Evolutionary conservation across 257 asterid genomes (phyloP).

Genomic region (Forsythia viridissima): DNA sequence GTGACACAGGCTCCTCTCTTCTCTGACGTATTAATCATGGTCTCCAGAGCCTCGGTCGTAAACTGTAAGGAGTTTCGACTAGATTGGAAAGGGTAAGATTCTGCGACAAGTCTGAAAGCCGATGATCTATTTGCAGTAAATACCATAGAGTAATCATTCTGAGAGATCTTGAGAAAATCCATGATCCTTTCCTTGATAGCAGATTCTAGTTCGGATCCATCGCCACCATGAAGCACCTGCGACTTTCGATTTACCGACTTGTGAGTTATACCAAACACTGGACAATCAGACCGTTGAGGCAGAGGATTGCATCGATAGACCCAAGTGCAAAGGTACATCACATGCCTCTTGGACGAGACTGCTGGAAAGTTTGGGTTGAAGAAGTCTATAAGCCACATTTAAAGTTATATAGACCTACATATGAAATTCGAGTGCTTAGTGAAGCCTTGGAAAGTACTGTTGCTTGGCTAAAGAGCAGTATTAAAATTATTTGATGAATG

Average conservation of each 20-base stretch:
- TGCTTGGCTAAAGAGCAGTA: no score
- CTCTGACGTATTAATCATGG: slow-evolving; percentile 57
- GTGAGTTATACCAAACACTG: slow-evolving; percentile 50
- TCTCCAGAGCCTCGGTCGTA: slow-evolving; percentile 87
- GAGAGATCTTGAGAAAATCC: slow-evolving; percentile 70
- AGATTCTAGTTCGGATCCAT: slow-evolving; percentile 59
- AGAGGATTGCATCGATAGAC: slow-evolving; percentile 5
- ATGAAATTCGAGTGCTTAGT: no score
- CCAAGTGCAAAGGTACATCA: no score
- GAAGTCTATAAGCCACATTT: no score
- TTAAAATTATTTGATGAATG: no score
- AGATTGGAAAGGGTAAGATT: slow-evolving; percentile 73
- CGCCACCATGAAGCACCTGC: slow-evolving; percentile 60
- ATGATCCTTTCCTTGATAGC: slow-evolving; percentile 62
- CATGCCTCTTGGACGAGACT: no score
- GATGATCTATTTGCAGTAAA: slow-evolving; percentile 85
- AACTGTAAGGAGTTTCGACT: slow-evolving; percentile 68
- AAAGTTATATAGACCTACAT: no score
- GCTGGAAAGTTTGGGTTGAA: no score
- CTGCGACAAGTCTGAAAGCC: slow-evolving; percentile 80
- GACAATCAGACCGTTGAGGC: slow-evolving; percentile 32
- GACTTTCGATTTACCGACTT: slow-evolving; percentile 73
- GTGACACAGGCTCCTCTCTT: slow-evolving; percentile 61
- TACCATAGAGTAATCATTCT: slow-evolving; percentile 65
- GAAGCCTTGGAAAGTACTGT: no score